Percentiles rank a stretch among this genome's conserved stretches.
Conservation (phyloP, 75 land plant species). For the Sequoia sempervirens region DNA sequence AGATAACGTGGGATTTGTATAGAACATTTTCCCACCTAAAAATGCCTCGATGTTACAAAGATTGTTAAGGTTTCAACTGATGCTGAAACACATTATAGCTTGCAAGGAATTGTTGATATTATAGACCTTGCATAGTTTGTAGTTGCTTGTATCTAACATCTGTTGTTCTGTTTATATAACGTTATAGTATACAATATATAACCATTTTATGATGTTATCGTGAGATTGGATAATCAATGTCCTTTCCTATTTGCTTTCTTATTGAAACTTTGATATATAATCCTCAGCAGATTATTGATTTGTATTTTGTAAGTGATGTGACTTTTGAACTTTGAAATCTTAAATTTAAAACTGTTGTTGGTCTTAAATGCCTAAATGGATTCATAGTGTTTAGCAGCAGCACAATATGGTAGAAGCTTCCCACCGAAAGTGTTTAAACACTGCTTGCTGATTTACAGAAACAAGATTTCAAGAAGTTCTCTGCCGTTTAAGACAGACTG, state of each 20-base stretch:
- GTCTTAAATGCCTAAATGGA: background rate
- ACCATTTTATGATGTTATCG: background rate
- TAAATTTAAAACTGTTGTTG: background rate
- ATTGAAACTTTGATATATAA: background rate
- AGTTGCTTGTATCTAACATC: background rate
- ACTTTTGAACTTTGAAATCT: background rate
- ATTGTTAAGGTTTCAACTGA: background rate
- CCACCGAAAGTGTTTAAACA: background rate
- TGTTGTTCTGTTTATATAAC: background rate
- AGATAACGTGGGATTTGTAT: background rate
- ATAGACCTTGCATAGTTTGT: background rate
- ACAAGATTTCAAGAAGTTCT: background rate
- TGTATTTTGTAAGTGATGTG: background rate
- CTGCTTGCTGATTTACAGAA: background rate
- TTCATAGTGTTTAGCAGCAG: background rate
- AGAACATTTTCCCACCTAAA: background rate
- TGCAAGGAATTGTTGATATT: slow-evolving; percentile 4
- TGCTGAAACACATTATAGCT: background rate
- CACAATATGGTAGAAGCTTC: background rate
- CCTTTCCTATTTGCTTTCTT: background rate
- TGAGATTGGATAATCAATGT: background rate
- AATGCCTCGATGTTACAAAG: background rate
- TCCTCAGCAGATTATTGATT: background rate
- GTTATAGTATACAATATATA: background rate
- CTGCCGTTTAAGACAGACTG: background rate